phyloP scores from a whole-genome alignment of 306 rosid species.

The Arachis stenosperma region DNA sequence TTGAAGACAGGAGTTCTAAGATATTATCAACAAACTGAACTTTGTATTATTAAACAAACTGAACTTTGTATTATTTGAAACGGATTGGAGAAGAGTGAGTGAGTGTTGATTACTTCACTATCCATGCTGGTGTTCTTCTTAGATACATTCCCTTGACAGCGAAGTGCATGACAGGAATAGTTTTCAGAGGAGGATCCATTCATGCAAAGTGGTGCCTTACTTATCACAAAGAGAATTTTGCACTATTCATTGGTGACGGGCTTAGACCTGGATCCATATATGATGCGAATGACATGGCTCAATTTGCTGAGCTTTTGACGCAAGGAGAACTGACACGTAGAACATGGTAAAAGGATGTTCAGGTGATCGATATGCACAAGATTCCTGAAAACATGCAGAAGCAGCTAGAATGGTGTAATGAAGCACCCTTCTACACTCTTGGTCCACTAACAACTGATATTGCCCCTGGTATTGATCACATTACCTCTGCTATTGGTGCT shows the following conservation, averaged over 20 bases:
- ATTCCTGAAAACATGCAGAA: constrained; percentile 99
- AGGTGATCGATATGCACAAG: constrained; percentile 96
- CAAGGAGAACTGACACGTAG: constrained; percentile 98
- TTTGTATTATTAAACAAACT: constrained; percentile 32
- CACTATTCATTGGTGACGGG: constrained; percentile 98
- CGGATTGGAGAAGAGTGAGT: no score
- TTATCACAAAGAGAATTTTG: constrained; percentile 91
- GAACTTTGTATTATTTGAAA: no score
- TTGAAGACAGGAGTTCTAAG: constrained; percentile 40
- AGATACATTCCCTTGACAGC: constrained; percentile 96
- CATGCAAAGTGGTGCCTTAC: constrained; percentile 99
- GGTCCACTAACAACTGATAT: constrained; percentile 97
- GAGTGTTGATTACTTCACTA: constrained; percentile 99
- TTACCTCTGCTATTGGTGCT: constrained; percentile 99
- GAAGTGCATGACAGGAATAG: constrained; percentile 96
- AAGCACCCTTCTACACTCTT: constrained; percentile 98
- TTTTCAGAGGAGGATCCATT: constrained; percentile 96
- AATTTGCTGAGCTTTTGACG: constrained; percentile 97
- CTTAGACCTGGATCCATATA: constrained; percentile 97
- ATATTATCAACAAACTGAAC: constrained; percentile 54
- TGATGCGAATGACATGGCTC: constrained; percentile 99
- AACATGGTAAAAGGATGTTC: constrained; percentile 99
- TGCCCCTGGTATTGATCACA: constrained; percentile 99
- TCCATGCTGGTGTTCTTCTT: constrained; percentile 96
- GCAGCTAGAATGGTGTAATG: constrained; percentile 97